These are phyloP conservation scores for Leccinellum luteum DNA, from an alignment of 768 basidiomycete genomes.

Conservation along the genomic window DNA sequence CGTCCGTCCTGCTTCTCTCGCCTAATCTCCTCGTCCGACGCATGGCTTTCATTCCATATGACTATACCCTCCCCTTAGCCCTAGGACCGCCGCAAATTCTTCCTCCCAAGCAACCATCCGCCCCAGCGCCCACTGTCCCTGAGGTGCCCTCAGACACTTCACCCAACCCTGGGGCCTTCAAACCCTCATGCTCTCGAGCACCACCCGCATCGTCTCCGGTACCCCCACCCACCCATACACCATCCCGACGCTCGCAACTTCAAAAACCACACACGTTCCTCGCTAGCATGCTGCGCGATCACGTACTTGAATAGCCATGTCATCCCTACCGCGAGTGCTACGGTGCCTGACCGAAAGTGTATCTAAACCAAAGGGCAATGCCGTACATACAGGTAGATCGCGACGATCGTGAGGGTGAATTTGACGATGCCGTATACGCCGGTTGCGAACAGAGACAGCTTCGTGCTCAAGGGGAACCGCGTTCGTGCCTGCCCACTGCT, in stretches of 20 bases:
- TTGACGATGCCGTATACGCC: conserved; percentile 44
- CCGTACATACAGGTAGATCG: conserved; percentile 35
- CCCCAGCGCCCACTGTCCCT: conserved; percentile 10
- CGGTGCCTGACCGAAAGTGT: conserved; percentile 27
- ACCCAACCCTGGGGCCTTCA: conserved; percentile 24
- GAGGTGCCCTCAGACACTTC: conserved; percentile 32
- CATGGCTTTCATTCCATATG: not conserved
- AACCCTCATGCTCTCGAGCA: conserved; percentile 39
- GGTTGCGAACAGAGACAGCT: conserved; percentile 34
- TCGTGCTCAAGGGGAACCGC: conserved; percentile 13
- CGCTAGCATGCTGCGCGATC: conserved; percentile 35
- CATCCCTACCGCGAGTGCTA: conserved; percentile 30
- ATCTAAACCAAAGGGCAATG: conserved; percentile 34
- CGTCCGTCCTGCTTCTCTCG: not conserved
- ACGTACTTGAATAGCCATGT: conserved; percentile 38
- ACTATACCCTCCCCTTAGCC: not conserved
- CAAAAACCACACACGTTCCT: conserved; percentile 33
- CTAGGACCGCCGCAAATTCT: no score
- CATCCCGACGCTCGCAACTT: conserved; percentile 29
- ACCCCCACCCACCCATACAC: conserved; percentile 36
- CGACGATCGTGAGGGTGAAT: conserved; percentile 30
- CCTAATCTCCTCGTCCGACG: not conserved
- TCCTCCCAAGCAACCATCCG: conserved; percentile 21
- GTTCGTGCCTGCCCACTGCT: conserved; percentile 41
- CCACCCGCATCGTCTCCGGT: conserved; percentile 27